Percentiles rank a stretch among this genome's conserved stretches.
These are phyloP conservation scores for Drechslerella stenobrocha DNA, from an alignment of 2,329 filamentous ascomycete genomes.

Conservation along the genomic window DNA sequence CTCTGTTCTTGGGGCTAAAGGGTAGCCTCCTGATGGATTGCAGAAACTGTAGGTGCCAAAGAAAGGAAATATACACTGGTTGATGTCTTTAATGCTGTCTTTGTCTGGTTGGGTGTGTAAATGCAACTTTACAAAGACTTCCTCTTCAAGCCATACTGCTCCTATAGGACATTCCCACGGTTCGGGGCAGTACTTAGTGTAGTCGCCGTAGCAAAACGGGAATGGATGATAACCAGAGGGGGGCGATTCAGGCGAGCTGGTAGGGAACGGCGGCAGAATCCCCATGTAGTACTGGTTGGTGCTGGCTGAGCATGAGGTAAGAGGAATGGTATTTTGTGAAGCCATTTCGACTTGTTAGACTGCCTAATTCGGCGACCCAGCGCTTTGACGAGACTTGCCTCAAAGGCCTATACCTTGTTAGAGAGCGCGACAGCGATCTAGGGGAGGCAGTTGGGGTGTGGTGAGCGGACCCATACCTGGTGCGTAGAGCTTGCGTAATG, in stretches of 20 bases:
- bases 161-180: conserved; percentile 11
- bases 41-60: no score
- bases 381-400: no score
- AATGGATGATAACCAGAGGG: conserved; percentile 23
- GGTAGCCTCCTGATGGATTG: no score
- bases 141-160: conserved; percentile 12
- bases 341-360: no score
- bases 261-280: conserved; percentile 11
- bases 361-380: no score
- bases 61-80: neutral
- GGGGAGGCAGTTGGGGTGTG: no score
- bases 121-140: conserved; percentile 1
- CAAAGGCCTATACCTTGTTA: no score
- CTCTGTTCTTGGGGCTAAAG: no score
- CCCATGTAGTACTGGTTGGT: neutral
- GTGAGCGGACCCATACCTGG: no score
- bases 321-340: no score
- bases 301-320: neutral
- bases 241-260: neutral
- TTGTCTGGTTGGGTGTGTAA: neutral
- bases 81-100: neutral
- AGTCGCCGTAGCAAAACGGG: conserved; percentile 21
- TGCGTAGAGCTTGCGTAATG: no score
- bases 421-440: no score
- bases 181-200: conserved; percentile 24